A percentile compares a stretch with the other conserved stretches of the same genome.
Conservation (phyloP, 2,329 filamentous ascomycete genomes). For the Kalmusia sp. region DNA sequence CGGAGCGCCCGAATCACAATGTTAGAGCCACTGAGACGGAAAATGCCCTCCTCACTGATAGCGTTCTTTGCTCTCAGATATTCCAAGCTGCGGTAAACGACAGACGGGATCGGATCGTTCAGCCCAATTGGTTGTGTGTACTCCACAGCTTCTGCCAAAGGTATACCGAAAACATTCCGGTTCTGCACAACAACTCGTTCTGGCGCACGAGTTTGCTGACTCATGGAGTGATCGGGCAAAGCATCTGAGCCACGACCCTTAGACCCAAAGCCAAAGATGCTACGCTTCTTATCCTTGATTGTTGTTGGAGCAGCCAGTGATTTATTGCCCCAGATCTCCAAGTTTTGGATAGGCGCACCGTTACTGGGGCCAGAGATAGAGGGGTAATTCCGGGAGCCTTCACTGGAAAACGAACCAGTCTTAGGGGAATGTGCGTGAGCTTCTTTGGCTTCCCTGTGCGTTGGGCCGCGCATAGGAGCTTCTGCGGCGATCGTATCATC, state of each 20-base stretch:
- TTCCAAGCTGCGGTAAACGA: constrained; percentile 94
- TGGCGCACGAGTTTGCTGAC: constrained; percentile 27
- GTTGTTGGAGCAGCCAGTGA: constrained; percentile 57
- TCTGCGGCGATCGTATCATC: constrained; percentile 65
- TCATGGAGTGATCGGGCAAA: constrained; percentile 45
- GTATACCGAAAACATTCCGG: constrained; percentile 78
- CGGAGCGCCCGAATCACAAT: constrained; percentile 88
- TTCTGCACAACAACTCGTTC: constrained; percentile 50
- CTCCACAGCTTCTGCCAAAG: constrained; percentile 84
- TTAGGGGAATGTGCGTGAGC: constrained; percentile 36
- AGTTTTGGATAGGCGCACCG: constrained; percentile 81
- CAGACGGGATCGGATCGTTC: constrained; percentile 80
- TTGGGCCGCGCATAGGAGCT: constrained; percentile 60
- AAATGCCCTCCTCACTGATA: constrained; percentile 89
- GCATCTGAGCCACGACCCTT: constrained; percentile 73
- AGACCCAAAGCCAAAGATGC: constrained; percentile 71
- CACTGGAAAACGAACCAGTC: constrained; percentile 42
- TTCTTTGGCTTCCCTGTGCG: constrained; percentile 34
- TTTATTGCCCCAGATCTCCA: constrained; percentile 86
- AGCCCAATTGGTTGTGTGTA: constrained; percentile 77
- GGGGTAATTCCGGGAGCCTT: constrained; percentile 44
- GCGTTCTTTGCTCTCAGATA: constrained; percentile 87
- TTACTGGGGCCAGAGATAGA: constrained; percentile 85
- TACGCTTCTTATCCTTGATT: constrained; percentile 82
- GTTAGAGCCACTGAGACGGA: constrained; percentile 96